These are phyloP conservation scores for Paracoccidioides brasiliensis DNA, from an alignment of 2,329 filamentous ascomycete species.

Conservation along the genomic window DNA sequence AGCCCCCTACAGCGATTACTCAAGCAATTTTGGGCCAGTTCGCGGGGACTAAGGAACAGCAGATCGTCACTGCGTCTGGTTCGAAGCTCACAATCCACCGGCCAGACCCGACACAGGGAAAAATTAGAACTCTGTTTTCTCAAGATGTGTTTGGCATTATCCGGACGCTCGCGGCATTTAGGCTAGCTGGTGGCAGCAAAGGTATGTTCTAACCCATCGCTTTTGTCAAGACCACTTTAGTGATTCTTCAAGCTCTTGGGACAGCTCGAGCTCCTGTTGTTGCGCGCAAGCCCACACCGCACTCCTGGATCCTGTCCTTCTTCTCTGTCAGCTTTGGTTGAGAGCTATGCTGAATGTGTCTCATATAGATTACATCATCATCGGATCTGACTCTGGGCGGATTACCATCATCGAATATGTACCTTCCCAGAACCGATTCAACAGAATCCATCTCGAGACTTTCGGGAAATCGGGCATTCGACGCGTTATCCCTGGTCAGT, in stretches of 20 bases:
- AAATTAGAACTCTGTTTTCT: slow-evolving; percentile 71
- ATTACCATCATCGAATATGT: slow-evolving; percentile 91
- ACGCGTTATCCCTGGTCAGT: slow-evolving; percentile 88
- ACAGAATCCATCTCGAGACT: slow-evolving; percentile 84
- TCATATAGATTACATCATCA: slow-evolving; percentile 75
- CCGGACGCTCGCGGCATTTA: slow-evolving; percentile 72
- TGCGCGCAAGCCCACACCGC: slow-evolving; percentile 5
- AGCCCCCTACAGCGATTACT: slow-evolving; percentile 76
- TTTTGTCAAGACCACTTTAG: slow-evolving; percentile 44
- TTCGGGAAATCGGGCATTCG: slow-evolving; percentile 95
- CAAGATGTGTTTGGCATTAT: slow-evolving; percentile 97
- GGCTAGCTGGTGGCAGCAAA: slow-evolving; percentile 87
- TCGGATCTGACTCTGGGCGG: slow-evolving; percentile 88
- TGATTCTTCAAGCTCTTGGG: slow-evolving; percentile 53
- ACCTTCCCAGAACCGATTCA: slow-evolving; percentile 73
- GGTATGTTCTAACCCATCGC: slow-evolving; percentile 47
- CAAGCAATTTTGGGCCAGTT: slow-evolving; percentile 93
- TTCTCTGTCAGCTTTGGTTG: slow-evolving; percentile 11
- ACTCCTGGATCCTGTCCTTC: slow-evolving; percentile 8
- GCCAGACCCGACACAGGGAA: slow-evolving; percentile 72
- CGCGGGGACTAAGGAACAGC: slow-evolving; percentile 90
- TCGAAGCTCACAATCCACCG: slow-evolving; percentile 79
- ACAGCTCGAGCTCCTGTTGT: slow-evolving; percentile 34
- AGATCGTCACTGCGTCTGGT: slow-evolving; percentile 87
- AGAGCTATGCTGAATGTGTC: slow-evolving; percentile 31